Base-by-base conservation (phyloP, 495 filamentous ascomycete species). In the Talaromyces ruber region DNA sequence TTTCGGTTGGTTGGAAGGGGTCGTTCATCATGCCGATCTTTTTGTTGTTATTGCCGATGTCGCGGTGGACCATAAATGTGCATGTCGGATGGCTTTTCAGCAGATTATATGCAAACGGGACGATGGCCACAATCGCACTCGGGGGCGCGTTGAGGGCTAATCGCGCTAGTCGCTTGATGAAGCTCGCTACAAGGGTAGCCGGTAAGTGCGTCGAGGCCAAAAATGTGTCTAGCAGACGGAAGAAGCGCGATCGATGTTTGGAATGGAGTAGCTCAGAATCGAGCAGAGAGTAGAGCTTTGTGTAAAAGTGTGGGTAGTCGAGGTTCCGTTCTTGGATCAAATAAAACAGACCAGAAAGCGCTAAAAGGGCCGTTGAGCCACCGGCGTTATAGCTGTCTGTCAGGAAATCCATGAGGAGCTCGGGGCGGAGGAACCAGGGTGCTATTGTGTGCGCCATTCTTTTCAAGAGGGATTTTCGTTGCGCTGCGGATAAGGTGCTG, bases 381-480 rank as follows among this genome's bases (percentile, higher is more conserved):
- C 95, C 93, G 18, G 83, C 72, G 65, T 97, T 83, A 74, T 93
- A 98, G 16, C 86, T 93, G 72, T 96, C 92, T 2, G 92, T 96
- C 39, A 99, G 75, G 74, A 98, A 98, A 76, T 99, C 95, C 87
- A 97, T 93, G n/a, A 99, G 81, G 7, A 93, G 79, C 68, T 97
- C 92, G 6, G 89, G 86, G 37, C 89, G 86, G 34, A 74, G 82
- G 74, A 98, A 96, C 88, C 89, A 93, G 1, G 94, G 93, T 54
- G 88, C 87, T 59, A 98, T 92, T 21, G 80, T 84, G 63, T 80
- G 78, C 4, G 89, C 81, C 79, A 96, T 88, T 57, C 86, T 79
- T 18, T 84, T 80, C 28, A 99, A 77, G 1, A 96, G 76, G 34
- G 79, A 75, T 72, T 98, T 99, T 58, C 89, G 86, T 64, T 94